Conservation (phyloP, 352 stramenopile genomes). For the Globisporangium alternatum region DNA sequence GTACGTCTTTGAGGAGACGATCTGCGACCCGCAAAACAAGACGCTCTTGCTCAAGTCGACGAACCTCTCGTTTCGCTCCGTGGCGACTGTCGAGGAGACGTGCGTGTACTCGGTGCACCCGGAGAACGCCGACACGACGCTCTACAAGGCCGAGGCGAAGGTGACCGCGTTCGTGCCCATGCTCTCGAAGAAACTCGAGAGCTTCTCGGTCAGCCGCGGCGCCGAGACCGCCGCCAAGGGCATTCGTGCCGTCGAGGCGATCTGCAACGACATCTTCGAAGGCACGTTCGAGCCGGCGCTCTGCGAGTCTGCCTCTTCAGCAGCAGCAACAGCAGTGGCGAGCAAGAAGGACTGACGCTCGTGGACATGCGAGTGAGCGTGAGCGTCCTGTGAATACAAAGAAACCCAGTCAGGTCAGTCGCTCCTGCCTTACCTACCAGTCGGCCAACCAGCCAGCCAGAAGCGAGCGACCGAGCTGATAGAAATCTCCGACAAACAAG, state of each 20-base stretch:
- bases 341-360: not conserved
- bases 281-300: constrained; percentile 68
- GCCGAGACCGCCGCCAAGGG: constrained; percentile 77
- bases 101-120: constrained; percentile 79
- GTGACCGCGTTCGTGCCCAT: constrained; percentile 84
- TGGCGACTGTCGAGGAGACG: constrained; percentile 79
- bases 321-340: not conserved
- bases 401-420: not conserved
- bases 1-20: constrained; percentile 82
- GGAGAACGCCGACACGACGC: constrained; percentile 45
- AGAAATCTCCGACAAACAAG: not conserved
- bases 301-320: constrained; percentile 36
- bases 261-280: constrained; percentile 87
- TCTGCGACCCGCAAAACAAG: constrained; percentile 65
- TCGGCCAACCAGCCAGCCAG: not conserved
- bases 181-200: constrained; percentile 78
- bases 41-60: constrained; percentile 77
- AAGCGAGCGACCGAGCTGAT: not conserved
- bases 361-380: not conserved
- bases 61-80: constrained; percentile 74
- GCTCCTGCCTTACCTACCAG: not conserved
- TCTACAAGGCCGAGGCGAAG: constrained; percentile 73
- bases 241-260: constrained; percentile 73
- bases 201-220: constrained; percentile 67
- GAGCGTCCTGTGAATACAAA: not conserved